Conservation (phyloP, 164 flowering plant species). For the Nelumbo lutea region DNA sequence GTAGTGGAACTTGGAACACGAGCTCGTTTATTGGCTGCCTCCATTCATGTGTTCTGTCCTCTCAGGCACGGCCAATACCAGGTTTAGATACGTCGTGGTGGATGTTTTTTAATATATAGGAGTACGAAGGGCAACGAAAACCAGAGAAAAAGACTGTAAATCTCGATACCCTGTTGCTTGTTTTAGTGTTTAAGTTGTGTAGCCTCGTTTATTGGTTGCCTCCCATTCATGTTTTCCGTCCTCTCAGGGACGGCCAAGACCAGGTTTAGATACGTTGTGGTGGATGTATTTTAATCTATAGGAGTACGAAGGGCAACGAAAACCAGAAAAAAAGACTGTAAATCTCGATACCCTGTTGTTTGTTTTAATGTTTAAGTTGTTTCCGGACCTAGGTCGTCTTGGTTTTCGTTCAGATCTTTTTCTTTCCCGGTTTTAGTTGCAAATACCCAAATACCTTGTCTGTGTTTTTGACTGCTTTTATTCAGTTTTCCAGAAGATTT, state of each 20-base stretch:
- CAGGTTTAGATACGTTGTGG: neutral
- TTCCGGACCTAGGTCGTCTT: conserved; percentile 1
- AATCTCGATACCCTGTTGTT: conserved; percentile 1
- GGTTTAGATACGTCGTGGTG: neutral
- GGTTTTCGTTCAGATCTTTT: too few species aligned
- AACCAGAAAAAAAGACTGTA: conserved; percentile 2
- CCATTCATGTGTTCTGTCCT: neutral
- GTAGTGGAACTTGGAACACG: neutral
- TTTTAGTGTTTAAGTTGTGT: neutral
- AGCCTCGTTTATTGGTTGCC: conserved; percentile 1
- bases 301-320: neutral
- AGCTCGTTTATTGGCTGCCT: conserved; percentile 2
- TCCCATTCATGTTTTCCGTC: neutral
- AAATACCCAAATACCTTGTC: too few species aligned
- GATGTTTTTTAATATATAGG: neutral
- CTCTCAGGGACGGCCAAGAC: neutral
- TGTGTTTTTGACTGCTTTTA: too few species aligned
- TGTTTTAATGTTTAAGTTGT: neutral
- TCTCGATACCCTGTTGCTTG: conserved; percentile 1
- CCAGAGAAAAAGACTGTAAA: conserved; percentile 4
- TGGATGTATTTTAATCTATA: neutral
- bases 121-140: neutral
- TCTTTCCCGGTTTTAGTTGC: too few species aligned
- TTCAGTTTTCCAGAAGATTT: too few species aligned
- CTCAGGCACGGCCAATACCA: neutral